Evolutionary conservation across 768 basidiomycete genomes (phyloP), one percentile per base, ranked within the genome.

Genomic region (Boletus tomentosulus): DNA sequence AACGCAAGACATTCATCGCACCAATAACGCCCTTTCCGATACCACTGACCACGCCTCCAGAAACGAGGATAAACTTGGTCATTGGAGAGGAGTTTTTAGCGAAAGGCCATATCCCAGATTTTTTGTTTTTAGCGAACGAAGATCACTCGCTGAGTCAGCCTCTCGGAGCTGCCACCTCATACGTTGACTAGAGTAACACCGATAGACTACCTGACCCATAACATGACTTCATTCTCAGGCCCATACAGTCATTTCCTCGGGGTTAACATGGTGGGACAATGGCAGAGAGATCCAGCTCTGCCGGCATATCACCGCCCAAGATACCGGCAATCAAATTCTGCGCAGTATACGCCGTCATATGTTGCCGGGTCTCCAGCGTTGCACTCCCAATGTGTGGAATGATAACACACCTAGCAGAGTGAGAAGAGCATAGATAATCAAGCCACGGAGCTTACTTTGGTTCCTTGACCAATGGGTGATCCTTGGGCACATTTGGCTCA

Each of bases 21-120:
- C 96, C 96, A 67, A 99, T 98, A 57, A 98, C 93, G 63, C 96
- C 96, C 83, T 99, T 99, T 59, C 96, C 96, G 65, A 99, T 99
- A 51, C 96, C 96, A 65, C 92, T 96, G 68, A 99, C 90, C 54
- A 99, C 96, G 72, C 96, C 96, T 55, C 96, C 96, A 37, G 90
- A 92, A 30, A 99, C 92, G 59, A 98, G 64, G 66, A 98, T 98
- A 75, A 92, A 98, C 76, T 98, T 98, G 56, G 90, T 93, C 89
- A 94, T 57, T 39, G 19, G 19, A n/a, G n/a, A n/a, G 19, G 19
- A 19, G 19, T 19, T 19, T 19, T 19, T 19, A 19, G 19, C 19
- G 19, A 19, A 19, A 19, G 19, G 19, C 19, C 19, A 19, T 19
- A 19, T 19, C 19, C 19, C 19, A 19, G 19, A 19, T 19, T 19